Conservation (phyloP, 2,329 filamentous ascomycete genomes). For the Orbilia blumenaviensis region DNA sequence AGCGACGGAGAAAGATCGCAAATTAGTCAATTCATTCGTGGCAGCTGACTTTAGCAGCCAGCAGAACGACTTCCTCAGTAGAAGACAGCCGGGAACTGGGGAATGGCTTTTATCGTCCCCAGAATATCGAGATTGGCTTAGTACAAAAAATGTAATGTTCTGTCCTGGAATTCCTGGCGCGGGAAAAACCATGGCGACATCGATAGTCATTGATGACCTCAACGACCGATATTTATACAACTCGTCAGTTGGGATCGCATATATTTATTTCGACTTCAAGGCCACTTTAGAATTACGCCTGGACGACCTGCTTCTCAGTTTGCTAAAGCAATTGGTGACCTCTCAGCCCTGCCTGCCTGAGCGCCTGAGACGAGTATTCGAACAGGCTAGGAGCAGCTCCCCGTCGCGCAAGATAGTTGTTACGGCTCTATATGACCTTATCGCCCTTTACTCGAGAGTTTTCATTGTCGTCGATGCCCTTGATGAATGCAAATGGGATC, state of each 20-base stretch:
- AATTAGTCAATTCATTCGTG: slow-evolving; percentile 6
- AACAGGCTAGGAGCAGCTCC: slow-evolving; percentile 30
- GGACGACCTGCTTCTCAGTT: not conserved
- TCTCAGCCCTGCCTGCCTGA: not conserved
- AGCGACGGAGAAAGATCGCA: not conserved
- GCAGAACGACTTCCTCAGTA: not conserved
- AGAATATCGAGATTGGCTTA: slow-evolving; percentile 58
- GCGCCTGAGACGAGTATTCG: not conserved
- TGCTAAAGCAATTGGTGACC: not conserved
- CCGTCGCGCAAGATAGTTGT: not conserved
- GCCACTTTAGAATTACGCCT: not conserved
- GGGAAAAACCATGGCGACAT: slow-evolving; percentile 64
- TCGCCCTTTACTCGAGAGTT: not conserved
- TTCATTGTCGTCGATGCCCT: slow-evolving; percentile 16
- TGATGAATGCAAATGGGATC: not conserved
- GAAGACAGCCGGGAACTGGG: slow-evolving; percentile 5
- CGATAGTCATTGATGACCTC: slow-evolving; percentile 63
- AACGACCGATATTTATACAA: not conserved
- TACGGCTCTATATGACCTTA: not conserved
- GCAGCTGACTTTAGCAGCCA: not conserved
- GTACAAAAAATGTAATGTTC: slow-evolving; percentile 59
- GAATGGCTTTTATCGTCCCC: slow-evolving; percentile 63
- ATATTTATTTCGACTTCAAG: not conserved
- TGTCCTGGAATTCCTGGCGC: slow-evolving; percentile 65
- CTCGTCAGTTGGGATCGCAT: not conserved